Evolutionary conservation across 2,329 filamentous ascomycete genomes (phyloP).

Genomic region (Ilyonectria destructans): DNA sequence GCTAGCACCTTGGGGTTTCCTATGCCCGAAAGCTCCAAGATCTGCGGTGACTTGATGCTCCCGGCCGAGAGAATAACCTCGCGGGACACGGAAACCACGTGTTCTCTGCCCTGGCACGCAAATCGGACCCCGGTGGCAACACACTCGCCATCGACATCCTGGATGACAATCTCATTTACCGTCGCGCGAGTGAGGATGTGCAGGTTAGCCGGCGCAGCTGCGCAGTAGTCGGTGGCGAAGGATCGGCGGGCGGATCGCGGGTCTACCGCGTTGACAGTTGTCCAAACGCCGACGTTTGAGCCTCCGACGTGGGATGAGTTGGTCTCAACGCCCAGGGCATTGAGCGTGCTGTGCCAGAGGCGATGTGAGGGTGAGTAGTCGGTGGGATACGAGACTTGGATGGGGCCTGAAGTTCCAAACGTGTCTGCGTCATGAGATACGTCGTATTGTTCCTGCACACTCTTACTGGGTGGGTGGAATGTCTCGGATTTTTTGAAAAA

Average conservation of each 20-base stretch:
- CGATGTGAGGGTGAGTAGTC: constrained; percentile 60
- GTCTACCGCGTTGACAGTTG: constrained; percentile 66
- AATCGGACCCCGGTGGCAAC: constrained; percentile 55
- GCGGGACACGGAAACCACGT: constrained; percentile 57
- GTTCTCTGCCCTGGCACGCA: constrained; percentile 55
- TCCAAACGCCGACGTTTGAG: constrained; percentile 66
- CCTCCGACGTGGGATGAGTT: constrained; percentile 65
- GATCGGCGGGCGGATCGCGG: constrained; percentile 63
- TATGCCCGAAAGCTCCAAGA: constrained; percentile 75
- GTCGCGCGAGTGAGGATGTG: constrained; percentile 53
- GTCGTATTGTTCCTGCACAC: constrained; percentile 53
- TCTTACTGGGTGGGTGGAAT: constrained; percentile 60
- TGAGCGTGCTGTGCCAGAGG: constrained; percentile 65
- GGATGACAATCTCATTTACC: constrained; percentile 49
- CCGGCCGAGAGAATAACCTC: constrained; percentile 76
- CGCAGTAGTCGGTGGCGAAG: constrained; percentile 65
- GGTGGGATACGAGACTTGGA: constrained; percentile 64
- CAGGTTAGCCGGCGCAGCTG: constrained; percentile 60
- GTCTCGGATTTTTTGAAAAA: constrained; percentile 68
- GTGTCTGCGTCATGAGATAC: constrained; percentile 58
- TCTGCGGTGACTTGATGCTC: constrained; percentile 69
- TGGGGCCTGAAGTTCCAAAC: constrained; percentile 63
- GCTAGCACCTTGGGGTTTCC: constrained; percentile 61
- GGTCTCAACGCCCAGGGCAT: constrained; percentile 58
- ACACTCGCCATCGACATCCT: constrained; percentile 25